Base-by-base conservation (phyloP, 495 filamentous ascomycete genomes). In the Lineolata rhizophorae region DNA sequence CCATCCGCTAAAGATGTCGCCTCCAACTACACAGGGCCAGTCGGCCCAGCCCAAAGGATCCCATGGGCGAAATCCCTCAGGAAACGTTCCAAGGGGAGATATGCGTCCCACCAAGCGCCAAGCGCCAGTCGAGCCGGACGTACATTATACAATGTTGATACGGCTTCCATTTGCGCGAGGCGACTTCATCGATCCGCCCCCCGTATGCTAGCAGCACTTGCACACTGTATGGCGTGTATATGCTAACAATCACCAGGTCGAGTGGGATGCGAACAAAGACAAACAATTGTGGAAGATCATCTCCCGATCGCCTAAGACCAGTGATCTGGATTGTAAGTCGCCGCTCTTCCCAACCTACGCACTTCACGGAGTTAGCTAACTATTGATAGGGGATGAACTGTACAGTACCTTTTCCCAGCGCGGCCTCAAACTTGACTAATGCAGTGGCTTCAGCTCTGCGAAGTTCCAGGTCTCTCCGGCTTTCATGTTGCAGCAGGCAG, bases 401-500 rank as follows among this genome's bases (percentile, higher is more conserved):
- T 90, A 65, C 47, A 65, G 48, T 29, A 27, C 30, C 25, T 31
- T 27, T 27, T 28, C 22, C 20, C 28, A 27, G 19, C 12, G 30
- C 13, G 30, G 9, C 25, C 6, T 14, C 20, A 0, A 3, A 10
- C 11, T 24, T 29, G 18, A 26, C 27, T 12, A 12, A 22, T 50
- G 37, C 34, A 42, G 34, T 31, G 36, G 6, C 4, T 9, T 12
- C 37, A 77, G 72, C 29, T 66, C 72, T 14, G 51, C 60, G 17
- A 54, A 58, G 24, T 75, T 77, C 49, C 55, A 76, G 31, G 87
- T 94, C 22, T 72, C 77, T 9, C 65, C 83, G 17, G 64, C 82
- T 16, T 97, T 95, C 48, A 58, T 97, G 5, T 69, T 93, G 3
- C 84, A 94, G 49, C 81, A 95, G 50, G 81, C 80, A 38, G 80